Evolutionary conservation across 2,329 filamentous ascomycete genomes (phyloP), one percentile per base, ranked within the genome.

Genomic region (Colletotrichum cuscutae): DNA sequence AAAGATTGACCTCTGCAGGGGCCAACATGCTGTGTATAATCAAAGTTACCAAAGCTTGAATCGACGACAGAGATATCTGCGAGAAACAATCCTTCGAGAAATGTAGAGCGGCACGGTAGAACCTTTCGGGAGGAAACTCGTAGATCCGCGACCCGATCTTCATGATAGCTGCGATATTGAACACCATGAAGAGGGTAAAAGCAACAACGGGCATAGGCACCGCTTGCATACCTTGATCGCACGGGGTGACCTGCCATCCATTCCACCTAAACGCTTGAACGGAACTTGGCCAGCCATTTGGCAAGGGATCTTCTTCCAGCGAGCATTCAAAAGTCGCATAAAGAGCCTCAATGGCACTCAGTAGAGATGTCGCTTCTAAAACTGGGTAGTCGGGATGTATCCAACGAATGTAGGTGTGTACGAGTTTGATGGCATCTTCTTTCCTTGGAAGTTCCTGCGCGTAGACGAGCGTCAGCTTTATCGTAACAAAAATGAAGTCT

Each of bases 111-210:
- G 79, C 76, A 1, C 77, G 76, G 37, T 83, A 81, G 42, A 81
- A 82, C n/a, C 75, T 74, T 19, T 78, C 75, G 0, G 82, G 82
- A 0, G 80, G 77, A 32, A 79, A 78, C n/a, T 82, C 79, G 62
- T 80, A 84, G 15, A 77, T 76, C 8, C 80, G 78, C 11, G 78
- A 78, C 22, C 81, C 76, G 0, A 79, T 80, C n/a, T 81, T 75
- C 1, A 83, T 73, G 6, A 80, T 80, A 6, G 82, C 79, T 1
- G 79, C 79, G 15, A 83, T 76, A 22, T 80, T 81, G 53, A 84
- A 80, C 0, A 79, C 78, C 77, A 82, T 80, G 59, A 83, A 82
- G 0, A 83, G 53, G 30, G 81, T 80, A 24, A 82, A 81, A 0
- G 78, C 76, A 35, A 79, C 76, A 1, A 74, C 76, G 1, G 77